Percentiles rank a stretch among this genome's conserved stretches.
phyloP scores from a whole-genome alignment of 1,284 basidiomycete genomes.

The Peniophora sp. region DNA sequence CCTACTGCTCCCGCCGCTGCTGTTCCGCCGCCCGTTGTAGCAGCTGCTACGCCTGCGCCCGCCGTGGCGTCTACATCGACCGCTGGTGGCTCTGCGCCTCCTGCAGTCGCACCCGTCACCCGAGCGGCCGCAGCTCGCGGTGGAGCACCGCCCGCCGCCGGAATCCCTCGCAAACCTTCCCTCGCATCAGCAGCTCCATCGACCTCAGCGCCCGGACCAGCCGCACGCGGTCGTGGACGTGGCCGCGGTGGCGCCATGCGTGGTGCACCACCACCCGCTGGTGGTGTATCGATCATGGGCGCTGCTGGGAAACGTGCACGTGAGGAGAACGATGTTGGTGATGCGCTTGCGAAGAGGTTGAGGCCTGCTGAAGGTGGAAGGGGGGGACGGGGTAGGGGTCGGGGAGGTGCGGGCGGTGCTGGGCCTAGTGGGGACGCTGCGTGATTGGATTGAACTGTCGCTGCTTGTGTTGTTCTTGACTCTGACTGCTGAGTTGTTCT shows the following conservation, averaged over 20 bases:
- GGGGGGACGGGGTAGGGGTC: not conserved
- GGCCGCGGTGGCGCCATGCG: conserved; percentile 26
- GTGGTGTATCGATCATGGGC: conserved; percentile 55
- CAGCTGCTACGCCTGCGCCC: conserved; percentile 9
- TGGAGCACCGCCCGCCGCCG: conserved; percentile 15
- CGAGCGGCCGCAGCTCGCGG: conserved; percentile 10
- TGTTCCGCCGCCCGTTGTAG: conserved; percentile 12
- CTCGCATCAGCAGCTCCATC: conserved; percentile 7
- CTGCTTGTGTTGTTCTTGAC: too few species aligned
- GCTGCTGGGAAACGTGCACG: conserved; percentile 61
- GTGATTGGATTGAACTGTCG: too few species aligned
- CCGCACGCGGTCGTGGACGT: conserved; percentile 19
- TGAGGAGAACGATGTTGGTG: conserved; percentile 45
- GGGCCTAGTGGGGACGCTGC: too few species aligned
- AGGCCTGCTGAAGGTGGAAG: conserved; percentile 32
- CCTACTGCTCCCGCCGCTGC: conserved; percentile 12
- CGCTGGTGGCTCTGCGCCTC: conserved; percentile 3
- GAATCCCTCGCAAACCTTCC: conserved; percentile 17
- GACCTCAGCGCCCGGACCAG: conserved; percentile 14
- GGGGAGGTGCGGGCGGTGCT: too few species aligned
- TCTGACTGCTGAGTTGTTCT: too few species aligned
- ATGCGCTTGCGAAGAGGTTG: conserved; percentile 62
- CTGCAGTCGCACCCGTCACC: not conserved
- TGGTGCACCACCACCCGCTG: conserved; percentile 26
- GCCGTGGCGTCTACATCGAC: conserved; percentile 5